Conservation (phyloP, 108 stramenopile species). For the Schizochytrium sp. region DNA sequence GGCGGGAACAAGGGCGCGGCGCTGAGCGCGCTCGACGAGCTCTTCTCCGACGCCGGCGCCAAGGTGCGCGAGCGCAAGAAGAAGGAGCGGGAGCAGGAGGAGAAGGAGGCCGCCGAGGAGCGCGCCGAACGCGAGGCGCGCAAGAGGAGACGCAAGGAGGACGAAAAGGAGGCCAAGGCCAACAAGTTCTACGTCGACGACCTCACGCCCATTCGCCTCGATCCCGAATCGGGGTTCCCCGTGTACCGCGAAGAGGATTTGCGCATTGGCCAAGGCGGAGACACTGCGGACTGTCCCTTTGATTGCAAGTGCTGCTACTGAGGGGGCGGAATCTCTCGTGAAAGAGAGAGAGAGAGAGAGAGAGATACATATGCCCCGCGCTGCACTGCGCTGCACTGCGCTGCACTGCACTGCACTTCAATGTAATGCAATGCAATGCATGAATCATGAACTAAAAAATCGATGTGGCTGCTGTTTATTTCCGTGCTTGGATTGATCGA, state of each 20-base stretch:
- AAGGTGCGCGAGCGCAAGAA: not conserved
- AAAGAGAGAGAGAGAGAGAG: too few relatives aligned
- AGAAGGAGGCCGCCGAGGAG: not conserved
- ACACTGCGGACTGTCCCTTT: not conserved
- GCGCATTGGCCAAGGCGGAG: not conserved
- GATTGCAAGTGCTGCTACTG: conserved; percentile 9
- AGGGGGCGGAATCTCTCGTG: not conserved
- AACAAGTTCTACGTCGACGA: not conserved
- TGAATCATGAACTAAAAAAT: too few relatives aligned
- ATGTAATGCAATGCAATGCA: too few relatives aligned
- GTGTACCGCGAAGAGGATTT: not conserved
- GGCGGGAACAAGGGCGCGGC: not conserved
- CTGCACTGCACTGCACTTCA: too few relatives aligned
- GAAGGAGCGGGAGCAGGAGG: not conserved
- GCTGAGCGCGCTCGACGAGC: not conserved
- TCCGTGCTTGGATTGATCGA: too few relatives aligned
- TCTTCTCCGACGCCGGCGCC: not conserved
- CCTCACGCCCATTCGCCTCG: not conserved
- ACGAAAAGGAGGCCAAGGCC: not conserved
- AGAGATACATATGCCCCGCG: too few relatives aligned
- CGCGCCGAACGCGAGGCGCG: not conserved
- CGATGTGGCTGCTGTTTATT: too few relatives aligned
- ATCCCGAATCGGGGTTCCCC: not conserved
- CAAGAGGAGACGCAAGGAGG: not conserved
- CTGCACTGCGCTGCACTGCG: too few relatives aligned